Conservation (phyloP, 164 flowering plant species). For the Annona squamosa region DNA sequence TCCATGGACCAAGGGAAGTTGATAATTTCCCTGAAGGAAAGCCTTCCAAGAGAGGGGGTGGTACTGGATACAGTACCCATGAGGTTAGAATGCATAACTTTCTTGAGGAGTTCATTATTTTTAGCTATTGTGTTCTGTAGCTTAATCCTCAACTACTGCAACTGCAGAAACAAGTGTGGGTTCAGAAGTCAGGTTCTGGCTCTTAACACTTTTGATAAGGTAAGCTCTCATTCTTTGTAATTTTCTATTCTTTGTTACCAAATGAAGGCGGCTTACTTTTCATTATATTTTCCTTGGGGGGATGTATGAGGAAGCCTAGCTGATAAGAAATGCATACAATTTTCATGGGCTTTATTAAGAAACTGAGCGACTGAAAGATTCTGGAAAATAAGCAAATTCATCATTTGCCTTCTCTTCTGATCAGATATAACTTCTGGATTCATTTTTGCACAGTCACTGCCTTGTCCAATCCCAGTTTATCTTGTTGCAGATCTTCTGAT, state of each 20-base stretch:
- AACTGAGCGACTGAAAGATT: neutral
- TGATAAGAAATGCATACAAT: neutral
- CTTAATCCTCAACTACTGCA: neutral
- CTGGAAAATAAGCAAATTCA: neutral
- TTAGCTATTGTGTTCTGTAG: neutral
- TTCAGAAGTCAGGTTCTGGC: constrained; percentile 34
- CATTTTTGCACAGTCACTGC: no score
- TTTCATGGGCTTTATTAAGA: neutral
- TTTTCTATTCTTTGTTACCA: neutral
- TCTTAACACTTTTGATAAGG: constrained; percentile 11
- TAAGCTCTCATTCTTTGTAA: neutral
- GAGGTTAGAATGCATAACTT: constrained; percentile 37
- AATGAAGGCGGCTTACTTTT: neutral
- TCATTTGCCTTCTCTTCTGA: no score
- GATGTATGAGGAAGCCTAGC: neutral
- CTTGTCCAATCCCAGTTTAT: no score
- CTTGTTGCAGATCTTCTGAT: no score
- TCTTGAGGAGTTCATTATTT: neutral
- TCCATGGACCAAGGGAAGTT: constrained; percentile 44
- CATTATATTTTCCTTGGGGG: neutral
- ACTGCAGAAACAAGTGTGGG: constrained; percentile 38
- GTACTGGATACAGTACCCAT: constrained; percentile 53
- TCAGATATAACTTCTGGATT: no score
- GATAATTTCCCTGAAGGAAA: constrained; percentile 48
- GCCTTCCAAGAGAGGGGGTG: constrained; percentile 47